phyloP scores from a whole-genome alignment of 2,329 filamentous ascomycete genomes.

The Fusarium continuum region DNA sequence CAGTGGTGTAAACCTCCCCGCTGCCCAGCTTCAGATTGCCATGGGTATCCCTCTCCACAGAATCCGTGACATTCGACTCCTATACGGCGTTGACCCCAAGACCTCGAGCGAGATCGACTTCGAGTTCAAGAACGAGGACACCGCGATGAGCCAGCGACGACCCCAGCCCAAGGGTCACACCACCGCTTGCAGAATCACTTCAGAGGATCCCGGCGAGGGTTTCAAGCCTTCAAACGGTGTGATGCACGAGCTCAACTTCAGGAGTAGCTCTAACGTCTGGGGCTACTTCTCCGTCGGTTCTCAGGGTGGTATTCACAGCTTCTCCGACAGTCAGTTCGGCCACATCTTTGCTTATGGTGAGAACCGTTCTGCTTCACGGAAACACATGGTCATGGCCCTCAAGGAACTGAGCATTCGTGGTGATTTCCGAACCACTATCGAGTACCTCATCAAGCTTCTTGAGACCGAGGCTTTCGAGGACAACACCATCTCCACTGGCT shows the following conservation, averaged over 20 bases:
- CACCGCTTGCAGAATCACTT: slow-evolving; percentile 98
- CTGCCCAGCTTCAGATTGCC: slow-evolving; percentile 96
- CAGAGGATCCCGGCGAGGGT: slow-evolving; percentile 96
- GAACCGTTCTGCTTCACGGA: slow-evolving; percentile 93
- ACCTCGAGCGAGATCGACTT: slow-evolving; percentile 91
- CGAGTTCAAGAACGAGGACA: slow-evolving; percentile 89
- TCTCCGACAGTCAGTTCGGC: slow-evolving; percentile 98
- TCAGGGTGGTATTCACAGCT: slow-evolving; percentile 96
- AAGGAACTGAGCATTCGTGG: slow-evolving; percentile 99
- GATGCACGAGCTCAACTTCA: slow-evolving; percentile 99
- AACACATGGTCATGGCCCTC: slow-evolving; percentile 98
- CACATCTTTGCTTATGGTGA: slow-evolving; percentile 99
- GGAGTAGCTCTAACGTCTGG: slow-evolving; percentile 98
- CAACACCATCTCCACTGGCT: slow-evolving; percentile 98
- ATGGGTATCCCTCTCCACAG: slow-evolving; percentile 98
- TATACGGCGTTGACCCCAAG: slow-evolving; percentile 95
- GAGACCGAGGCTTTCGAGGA: slow-evolving; percentile 98
- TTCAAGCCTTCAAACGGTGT: slow-evolving; percentile 99
- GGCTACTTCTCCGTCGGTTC: slow-evolving; percentile 99
- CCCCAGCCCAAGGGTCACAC: slow-evolving; percentile 96
- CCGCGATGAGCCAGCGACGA: slow-evolving; percentile 83
- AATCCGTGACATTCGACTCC: slow-evolving; percentile 92
- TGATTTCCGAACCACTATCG: slow-evolving; percentile 98
- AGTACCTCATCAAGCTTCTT: slow-evolving; percentile 98
- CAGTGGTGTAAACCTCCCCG: slow-evolving; percentile 94